Percentiles rank a stretch among this genome's conserved stretches.
phyloP scores from a whole-genome alignment of 2,329 filamentous ascomycete genomes.

The Cordyceps javanica region DNA sequence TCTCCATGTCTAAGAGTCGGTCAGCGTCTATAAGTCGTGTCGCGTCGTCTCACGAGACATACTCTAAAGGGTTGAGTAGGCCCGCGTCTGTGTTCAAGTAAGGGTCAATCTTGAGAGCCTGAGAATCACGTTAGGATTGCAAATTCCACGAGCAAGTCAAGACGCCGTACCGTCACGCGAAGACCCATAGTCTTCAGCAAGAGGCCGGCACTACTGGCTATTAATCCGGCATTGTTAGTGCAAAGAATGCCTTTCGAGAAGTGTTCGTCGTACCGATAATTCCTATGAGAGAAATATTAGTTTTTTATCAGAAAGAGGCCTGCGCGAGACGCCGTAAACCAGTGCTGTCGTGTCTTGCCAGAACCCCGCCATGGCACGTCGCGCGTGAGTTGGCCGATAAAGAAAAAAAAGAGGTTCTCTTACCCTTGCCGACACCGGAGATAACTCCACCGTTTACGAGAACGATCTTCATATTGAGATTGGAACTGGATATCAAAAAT shows the following conservation, averaged over 20 bases:
- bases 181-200: slow-evolving; percentile 24
- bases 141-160: not conserved
- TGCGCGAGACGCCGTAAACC: not conserved
- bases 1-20: slow-evolving; percentile 63
- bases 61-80: slow-evolving; percentile 26
- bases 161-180: slow-evolving; percentile 18
- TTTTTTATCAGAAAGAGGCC: not conserved
- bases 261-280: slow-evolving; percentile 16
- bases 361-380: not conserved
- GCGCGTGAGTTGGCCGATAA: not conserved
- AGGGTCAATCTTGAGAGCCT: slow-evolving; percentile 43
- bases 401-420: slow-evolving; percentile 3
- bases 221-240: not conserved
- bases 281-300: slow-evolving; percentile 12
- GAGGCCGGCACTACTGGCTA: slow-evolving; percentile 50
- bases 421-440: slow-evolving; percentile 56
- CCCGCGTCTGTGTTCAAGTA: slow-evolving; percentile 36
- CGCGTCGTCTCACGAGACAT: slow-evolving; percentile 7
- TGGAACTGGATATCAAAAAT: not conserved
- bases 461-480: slow-evolving; percentile 23
- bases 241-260: not conserved
- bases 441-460: slow-evolving; percentile 41
- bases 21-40: not conserved
- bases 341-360: not conserved
- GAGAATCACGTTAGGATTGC: not conserved